Base-by-base conservation (phyloP, 1,284 basidiomycete genomes). In the Fomitopsis pinicola region DNA sequence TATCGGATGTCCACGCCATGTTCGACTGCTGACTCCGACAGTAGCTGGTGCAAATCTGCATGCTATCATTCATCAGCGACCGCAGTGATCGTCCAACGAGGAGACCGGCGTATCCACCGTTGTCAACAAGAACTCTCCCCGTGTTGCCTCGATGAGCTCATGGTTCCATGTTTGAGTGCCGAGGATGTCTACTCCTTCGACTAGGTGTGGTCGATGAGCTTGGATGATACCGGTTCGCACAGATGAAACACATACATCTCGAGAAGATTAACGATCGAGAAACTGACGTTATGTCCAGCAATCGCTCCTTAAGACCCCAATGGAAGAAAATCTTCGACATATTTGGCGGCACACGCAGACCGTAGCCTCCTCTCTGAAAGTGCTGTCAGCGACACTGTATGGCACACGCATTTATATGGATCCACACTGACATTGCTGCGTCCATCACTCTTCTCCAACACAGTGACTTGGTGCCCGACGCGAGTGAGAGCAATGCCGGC, bases 321-420 rank as follows among this genome's bases (percentile, higher is more conserved):
- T 80, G 76, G 58, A 78, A 78, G n/a, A 86, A 71, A 14, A 86
- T 79, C 64, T 86, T 86, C 2, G 83, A 78, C 45, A 82, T 70
- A 60, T 87, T 86, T 2, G 84, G 84, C 44, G 84, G 77, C 58
- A 85, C 71, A 15, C 83, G 77, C 60, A 79, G 72, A 28, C 82
- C 82, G 14, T 54, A 35, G 14, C 22, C 7, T 10, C 52, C 52
- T 7, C 52, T 54, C 52, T 54, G n/a, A 5, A 15, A 22, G 50
- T 65, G 65, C 22, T n/a, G 55, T 4, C 30, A 12, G 15, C 10
- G 8, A 46, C 26, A 30, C 22, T 22, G 22, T 22, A 22, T 22
- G 2, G 22, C 22, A 5, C 9, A 42, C 36, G 26, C 5, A 30
- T 14, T 33, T 1, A 0, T n/a, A 5, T 8, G 15, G 40, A 55